Base-by-base conservation (phyloP, 345 rosid species). In the Eucalyptus cladocalyx region DNA sequence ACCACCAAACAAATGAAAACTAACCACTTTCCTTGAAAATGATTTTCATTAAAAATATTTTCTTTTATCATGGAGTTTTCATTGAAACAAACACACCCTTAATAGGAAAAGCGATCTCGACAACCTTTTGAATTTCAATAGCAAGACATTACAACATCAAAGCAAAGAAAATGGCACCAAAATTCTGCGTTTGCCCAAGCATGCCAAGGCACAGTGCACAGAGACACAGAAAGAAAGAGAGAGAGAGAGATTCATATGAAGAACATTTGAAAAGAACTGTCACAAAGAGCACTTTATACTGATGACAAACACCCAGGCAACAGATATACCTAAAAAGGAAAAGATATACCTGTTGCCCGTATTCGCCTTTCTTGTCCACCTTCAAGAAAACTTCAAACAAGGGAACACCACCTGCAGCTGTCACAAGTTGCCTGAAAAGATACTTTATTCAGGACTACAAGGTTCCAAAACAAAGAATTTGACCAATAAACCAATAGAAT, bases 381-480 rank as follows among this genome's bases (percentile, higher is more conserved):
- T 94, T 95, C 87, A 97, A 92, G 92, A 95, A 97, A 90, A 97
- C 94, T 94, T 97, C 99, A 91, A 97, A 97, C 90, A 97, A 90
- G 21, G 98, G 99, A 86, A 90, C 93, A 88, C 98, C 99, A 21
- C 81, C 91, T 16, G 96, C 93, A 90, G 97, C 94, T 50, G 95
- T 91, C 90, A 95, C 94, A 89, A 97, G 98, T 94, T 96, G 97
- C 91, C 99, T 97, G 95, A 88, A 90, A 93, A 58, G 87, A 87
- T 88, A 86, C 16, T 87, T 90, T 90, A 91, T 81, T 69, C 48
- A 89, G 51, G 45, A 86, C 23, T 18, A 80, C 18, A 17, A 37
- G 47, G 81, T 56, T 43, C 30, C 34, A 49, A 40, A 89, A 56
- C 21, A 32, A 8, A 43, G 37, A 48, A 26, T 40, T 76, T 76